Conservation (phyloP, 1,284 basidiomycete species). For the Moesziomyces antarcticus region DNA sequence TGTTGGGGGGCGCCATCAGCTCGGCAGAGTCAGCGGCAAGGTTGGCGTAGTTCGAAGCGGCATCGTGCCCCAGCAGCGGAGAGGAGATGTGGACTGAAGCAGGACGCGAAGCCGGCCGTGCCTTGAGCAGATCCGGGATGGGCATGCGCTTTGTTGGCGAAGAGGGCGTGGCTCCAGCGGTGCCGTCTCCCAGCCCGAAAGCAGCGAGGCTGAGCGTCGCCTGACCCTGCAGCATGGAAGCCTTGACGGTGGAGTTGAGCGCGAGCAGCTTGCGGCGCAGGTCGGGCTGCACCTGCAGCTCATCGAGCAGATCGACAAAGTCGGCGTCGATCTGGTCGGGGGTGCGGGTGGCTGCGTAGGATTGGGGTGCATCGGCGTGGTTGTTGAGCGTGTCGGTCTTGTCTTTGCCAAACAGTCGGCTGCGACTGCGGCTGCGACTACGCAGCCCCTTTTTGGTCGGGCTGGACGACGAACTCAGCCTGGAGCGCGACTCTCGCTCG, state of each 20-base stretch:
- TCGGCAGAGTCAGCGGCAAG: conserved; percentile 12
- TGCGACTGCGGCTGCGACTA: conserved; percentile 36
- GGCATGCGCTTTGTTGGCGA: conserved; percentile 36
- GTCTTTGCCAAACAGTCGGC: conserved; percentile 40
- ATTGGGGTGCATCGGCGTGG: conserved; percentile 4
- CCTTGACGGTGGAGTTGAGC: conserved; percentile 84
- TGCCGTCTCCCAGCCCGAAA: conserved; percentile 42
- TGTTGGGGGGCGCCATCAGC: conserved; percentile 47
- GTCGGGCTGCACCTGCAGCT: conserved; percentile 77
- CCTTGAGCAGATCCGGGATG: conserved; percentile 41
- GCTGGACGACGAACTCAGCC: conserved; percentile 33
- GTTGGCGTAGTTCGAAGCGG: background rate
- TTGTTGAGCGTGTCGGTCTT: conserved; percentile 34
- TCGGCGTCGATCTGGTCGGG: conserved; percentile 53
- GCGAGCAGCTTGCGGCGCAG: conserved; percentile 79
- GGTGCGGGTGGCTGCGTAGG: conserved; percentile 17
- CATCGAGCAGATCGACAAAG: conserved; percentile 50
- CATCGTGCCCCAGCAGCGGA: conserved; percentile 8
- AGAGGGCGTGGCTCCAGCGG: conserved; percentile 4
- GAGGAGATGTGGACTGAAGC: conserved; percentile 21
- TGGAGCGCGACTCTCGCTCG: conserved; percentile 15
- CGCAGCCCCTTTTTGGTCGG: conserved; percentile 34
- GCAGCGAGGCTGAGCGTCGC: conserved; percentile 74
- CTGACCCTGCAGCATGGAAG: conserved; percentile 87
- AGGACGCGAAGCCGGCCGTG: conserved; percentile 15